Conservation (phyloP, 2,329 filamentous ascomycete genomes). For the Escovopsis sp. region DNA sequence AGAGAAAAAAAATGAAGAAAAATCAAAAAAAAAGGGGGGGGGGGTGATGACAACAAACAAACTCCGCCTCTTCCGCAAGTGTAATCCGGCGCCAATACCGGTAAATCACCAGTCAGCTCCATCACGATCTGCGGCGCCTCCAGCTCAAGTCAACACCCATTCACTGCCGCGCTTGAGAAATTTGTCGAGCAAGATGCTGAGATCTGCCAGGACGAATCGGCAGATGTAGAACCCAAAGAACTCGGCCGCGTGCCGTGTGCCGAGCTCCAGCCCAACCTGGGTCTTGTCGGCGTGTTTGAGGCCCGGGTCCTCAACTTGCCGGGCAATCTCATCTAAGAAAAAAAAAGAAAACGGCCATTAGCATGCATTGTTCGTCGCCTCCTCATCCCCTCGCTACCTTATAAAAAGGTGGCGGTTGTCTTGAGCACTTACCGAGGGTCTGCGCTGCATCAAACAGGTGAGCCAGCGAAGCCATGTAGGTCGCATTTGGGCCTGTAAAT, state of each 20-base stretch:
- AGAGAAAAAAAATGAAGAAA: too few species aligned
- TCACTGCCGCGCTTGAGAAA: slow-evolving; percentile 94
- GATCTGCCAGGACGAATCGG: slow-evolving; percentile 79
- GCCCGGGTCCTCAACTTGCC: slow-evolving; percentile 90
- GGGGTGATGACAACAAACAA: too few species aligned
- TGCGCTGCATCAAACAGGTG: slow-evolving; percentile 87
- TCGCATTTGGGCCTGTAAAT: slow-evolving; percentile 71
- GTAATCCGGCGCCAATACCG: neutral
- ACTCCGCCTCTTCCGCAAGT: slow-evolving; percentile 2
- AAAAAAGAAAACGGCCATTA: neutral
- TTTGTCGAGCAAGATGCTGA: slow-evolving; percentile 80
- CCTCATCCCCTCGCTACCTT: too few species aligned
- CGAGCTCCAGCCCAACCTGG: slow-evolving; percentile 87
- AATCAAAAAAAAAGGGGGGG: too few species aligned
- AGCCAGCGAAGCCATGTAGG: slow-evolving; percentile 85
- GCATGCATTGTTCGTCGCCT: too few species aligned
- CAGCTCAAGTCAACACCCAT: slow-evolving; percentile 47
- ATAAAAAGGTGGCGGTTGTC: too few species aligned
- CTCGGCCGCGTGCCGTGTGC: slow-evolving; percentile 83
- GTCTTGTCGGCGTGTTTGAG: slow-evolving; percentile 84
- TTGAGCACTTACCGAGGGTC: slow-evolving; percentile 61
- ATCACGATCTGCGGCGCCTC: neutral
- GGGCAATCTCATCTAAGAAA: slow-evolving; percentile 71
- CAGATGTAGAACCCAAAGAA: slow-evolving; percentile 97
- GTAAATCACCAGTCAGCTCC: neutral